Percentiles rank a stretch among this genome's conserved stretches.
Evolutionary conservation across 1,284 basidiomycete genomes (phyloP).

Genomic region (Violaceomyces palustris): DNA sequence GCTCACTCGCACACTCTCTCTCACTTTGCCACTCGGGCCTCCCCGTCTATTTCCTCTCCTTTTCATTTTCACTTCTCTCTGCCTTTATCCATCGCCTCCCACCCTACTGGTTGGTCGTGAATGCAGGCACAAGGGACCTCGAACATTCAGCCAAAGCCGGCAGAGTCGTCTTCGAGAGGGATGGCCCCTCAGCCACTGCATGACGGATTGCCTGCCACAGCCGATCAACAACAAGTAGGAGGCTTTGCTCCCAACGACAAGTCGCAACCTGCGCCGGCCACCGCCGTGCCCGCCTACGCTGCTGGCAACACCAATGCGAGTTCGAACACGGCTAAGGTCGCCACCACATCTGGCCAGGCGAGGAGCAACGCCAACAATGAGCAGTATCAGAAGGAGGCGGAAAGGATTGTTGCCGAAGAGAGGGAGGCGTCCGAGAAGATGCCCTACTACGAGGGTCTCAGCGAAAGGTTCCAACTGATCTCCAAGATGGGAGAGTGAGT

Average conservation of each 20-base stretch:
- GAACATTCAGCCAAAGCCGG: slow-evolving; percentile 17
- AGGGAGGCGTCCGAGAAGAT: slow-evolving; percentile 39
- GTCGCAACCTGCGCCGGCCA: slow-evolving; percentile 11
- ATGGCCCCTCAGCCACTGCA: slow-evolving; percentile 3
- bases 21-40: too few species aligned
- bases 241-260: slow-evolving; percentile 21
- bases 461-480: slow-evolving; percentile 43
- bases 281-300: slow-evolving; percentile 21
- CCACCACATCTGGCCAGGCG: slow-evolving; percentile 7
- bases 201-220: slow-evolving; percentile 2
- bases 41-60: not conserved
- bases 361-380: slow-evolving; percentile 19
- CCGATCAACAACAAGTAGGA: slow-evolving; percentile 4
- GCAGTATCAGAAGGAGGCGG: slow-evolving; percentile 33
- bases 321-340: slow-evolving; percentile 3
- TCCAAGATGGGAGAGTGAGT: slow-evolving; percentile 48
- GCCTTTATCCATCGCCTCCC: slow-evolving; percentile 1
- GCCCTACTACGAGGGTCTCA: slow-evolving; percentile 42
- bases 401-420: slow-evolving; percentile 43
- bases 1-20: too few species aligned
- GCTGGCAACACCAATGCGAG: slow-evolving; percentile 15
- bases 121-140: too few species aligned
- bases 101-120: slow-evolving; percentile 12
- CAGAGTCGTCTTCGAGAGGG: slow-evolving; percentile 10
- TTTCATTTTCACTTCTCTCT: not conserved